phyloP scores from a whole-genome alignment of 179 eudicot genomes.

The Kewa caespitosa region DNA sequence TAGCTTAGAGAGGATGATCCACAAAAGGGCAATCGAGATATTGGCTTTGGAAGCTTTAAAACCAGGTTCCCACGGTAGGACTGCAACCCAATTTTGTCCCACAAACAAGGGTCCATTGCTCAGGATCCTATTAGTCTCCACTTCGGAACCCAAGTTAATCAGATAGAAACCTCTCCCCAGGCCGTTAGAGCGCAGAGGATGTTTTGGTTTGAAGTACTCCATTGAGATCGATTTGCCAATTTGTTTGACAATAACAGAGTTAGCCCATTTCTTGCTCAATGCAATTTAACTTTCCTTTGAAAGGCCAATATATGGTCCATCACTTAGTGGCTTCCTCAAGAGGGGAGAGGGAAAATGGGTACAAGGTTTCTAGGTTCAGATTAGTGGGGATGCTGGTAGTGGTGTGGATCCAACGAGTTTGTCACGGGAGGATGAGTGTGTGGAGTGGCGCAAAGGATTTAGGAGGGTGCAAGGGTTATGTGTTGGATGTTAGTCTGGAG shows the following conservation, averaged over 20 bases:
- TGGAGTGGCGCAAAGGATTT: too few species aligned
- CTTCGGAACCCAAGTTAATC: background rate
- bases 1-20: background rate
- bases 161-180: background rate
- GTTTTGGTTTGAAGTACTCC: background rate
- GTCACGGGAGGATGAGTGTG: too few species aligned
- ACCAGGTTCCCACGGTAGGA: background rate
- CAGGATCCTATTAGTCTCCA: background rate
- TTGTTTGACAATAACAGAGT: background rate
- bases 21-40: background rate
- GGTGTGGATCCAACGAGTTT: too few species aligned
- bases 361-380: too few species aligned
- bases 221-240: background rate
- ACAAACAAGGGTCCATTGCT: background rate
- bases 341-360: too few species aligned
- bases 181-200: background rate
- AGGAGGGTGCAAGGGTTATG: too few species aligned
- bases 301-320: too few species aligned
- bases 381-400: too few species aligned
- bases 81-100: background rate
- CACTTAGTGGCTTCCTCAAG: too few species aligned
- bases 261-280: too few species aligned
- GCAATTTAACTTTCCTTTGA: too few species aligned
- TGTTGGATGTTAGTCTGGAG: too few species aligned
- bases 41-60: background rate